These are phyloP conservation scores for Alternaria triticimaculans DNA, from an alignment of 2,329 filamentous ascomycete species.

Conservation along the genomic window DNA sequence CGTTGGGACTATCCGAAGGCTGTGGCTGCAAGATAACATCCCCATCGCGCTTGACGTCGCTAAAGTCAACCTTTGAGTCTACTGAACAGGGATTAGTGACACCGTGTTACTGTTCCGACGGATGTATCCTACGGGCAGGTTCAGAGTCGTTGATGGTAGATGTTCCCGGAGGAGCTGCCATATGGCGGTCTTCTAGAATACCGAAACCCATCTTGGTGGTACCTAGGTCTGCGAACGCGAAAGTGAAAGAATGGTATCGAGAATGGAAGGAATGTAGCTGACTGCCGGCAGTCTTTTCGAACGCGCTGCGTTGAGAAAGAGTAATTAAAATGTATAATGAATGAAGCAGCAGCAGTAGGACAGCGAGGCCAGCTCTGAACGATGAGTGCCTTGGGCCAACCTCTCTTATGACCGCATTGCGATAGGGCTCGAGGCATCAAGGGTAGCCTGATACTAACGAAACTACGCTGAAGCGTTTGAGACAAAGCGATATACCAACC, in stretches of 20 bases:
- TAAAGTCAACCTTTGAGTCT: conserved; percentile 23
- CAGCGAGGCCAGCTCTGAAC: conserved; percentile 12
- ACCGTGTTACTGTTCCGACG: neutral
- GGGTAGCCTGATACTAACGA: conserved; percentile 10
- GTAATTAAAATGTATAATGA: neutral
- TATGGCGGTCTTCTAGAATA: conserved; percentile 37
- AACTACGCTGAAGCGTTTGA: conserved; percentile 17
- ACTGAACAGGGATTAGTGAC: conserved; percentile 6
- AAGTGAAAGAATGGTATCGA: neutral
- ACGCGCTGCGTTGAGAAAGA: neutral
- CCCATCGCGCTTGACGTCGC: conserved; percentile 55
- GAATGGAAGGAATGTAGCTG: conserved; percentile 1
- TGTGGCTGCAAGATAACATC: conserved; percentile 86
- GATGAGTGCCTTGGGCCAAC: neutral
- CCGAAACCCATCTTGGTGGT: conserved; percentile 39
- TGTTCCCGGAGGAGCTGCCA: conserved; percentile 42
- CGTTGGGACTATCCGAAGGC: conserved; percentile 88
- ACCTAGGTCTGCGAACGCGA: neutral
- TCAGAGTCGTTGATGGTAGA: conserved; percentile 31
- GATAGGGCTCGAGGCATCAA: conserved; percentile 1
- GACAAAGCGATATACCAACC: neutral
- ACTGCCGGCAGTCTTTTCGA: conserved; percentile 37
- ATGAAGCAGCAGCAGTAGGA: neutral
- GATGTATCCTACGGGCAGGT: conserved; percentile 7
- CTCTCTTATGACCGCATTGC: conserved; percentile 10